phyloP scores from a whole-genome alignment of 2,329 filamentous ascomycete genomes.

The Shiraia bambusicola region DNA sequence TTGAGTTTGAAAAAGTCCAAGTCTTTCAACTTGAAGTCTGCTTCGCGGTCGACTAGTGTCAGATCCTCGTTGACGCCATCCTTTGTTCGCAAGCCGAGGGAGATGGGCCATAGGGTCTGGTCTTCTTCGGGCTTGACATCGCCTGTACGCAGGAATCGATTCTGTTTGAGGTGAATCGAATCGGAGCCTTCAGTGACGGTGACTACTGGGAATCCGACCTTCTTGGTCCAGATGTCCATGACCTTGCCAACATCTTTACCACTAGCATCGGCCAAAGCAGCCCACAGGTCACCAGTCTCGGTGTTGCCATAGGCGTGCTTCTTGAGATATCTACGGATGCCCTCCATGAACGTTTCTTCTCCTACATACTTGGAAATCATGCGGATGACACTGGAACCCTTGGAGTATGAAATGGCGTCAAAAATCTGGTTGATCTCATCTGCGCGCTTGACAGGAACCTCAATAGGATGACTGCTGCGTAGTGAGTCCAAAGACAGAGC shows the following conservation, averaged over 20 bases:
- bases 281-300: constrained; percentile 86
- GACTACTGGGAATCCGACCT: constrained; percentile 89
- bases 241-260: constrained; percentile 87
- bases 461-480: constrained; percentile 92
- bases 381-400: constrained; percentile 90
- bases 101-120: constrained; percentile 81
- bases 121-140: constrained; percentile 95
- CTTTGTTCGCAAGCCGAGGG: constrained; percentile 81
- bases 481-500: constrained; percentile 86
- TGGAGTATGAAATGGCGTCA: constrained; percentile 95
- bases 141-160: constrained; percentile 88
- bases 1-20: constrained; percentile 96
- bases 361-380: constrained; percentile 97
- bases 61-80: constrained; percentile 77
- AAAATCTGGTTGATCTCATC: constrained; percentile 99
- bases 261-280: constrained; percentile 80
- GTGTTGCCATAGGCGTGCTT: constrained; percentile 98
- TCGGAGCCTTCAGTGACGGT: constrained; percentile 75
- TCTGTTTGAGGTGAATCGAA: constrained; percentile 86
- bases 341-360: constrained; percentile 89
- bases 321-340: constrained; percentile 86
- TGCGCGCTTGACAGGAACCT: constrained; percentile 91
- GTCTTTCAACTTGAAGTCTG: constrained; percentile 73
- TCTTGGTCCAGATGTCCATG: constrained; percentile 96
- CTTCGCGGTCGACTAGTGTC: constrained; percentile 71